These are phyloP conservation scores for Colletotrichum simmondsii DNA, from an alignment of 2,329 filamentous ascomycete genomes.

Conservation along the genomic window DNA sequence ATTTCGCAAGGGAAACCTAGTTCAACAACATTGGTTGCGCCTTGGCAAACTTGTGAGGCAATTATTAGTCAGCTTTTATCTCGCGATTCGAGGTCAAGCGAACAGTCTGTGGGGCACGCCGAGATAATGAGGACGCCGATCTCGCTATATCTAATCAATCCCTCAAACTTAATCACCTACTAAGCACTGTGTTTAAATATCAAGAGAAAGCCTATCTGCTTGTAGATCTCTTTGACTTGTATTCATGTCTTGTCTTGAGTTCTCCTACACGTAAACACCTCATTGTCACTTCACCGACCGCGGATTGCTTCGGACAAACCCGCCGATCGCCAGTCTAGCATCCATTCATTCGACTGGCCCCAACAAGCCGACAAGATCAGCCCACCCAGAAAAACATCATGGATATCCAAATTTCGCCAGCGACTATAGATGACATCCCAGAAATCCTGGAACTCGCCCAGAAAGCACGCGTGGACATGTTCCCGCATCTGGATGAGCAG, in stretches of 20 bases:
- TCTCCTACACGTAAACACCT: background rate
- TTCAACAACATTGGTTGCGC: background rate
- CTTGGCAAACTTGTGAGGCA: background rate
- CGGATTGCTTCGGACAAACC: background rate
- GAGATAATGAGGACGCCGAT: background rate
- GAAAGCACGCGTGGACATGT: slow-evolving; percentile 41
- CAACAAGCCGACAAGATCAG: background rate
- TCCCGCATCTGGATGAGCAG: slow-evolving; percentile 38
- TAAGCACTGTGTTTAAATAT: background rate
- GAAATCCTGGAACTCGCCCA: slow-evolving; percentile 38
- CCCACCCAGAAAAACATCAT: background rate
- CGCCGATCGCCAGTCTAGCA: background rate
- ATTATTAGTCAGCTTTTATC: background rate
- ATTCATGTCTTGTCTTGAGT: background rate
- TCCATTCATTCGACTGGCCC: background rate
- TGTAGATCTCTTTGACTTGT: background rate
- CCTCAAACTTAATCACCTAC: background rate
- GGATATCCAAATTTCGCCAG: slow-evolving; percentile 32
- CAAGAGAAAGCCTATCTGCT: background rate
- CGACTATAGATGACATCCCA: slow-evolving; percentile 37
- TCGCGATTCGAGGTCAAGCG: background rate
- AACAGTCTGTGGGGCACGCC: background rate
- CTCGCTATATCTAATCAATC: background rate
- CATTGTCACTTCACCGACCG: no score
- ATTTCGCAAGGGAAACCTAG: background rate